Evolutionary conservation across 1,139 yeast species (phyloP).

Genomic region (Zhuliangozyma parablackwelliae): DNA sequence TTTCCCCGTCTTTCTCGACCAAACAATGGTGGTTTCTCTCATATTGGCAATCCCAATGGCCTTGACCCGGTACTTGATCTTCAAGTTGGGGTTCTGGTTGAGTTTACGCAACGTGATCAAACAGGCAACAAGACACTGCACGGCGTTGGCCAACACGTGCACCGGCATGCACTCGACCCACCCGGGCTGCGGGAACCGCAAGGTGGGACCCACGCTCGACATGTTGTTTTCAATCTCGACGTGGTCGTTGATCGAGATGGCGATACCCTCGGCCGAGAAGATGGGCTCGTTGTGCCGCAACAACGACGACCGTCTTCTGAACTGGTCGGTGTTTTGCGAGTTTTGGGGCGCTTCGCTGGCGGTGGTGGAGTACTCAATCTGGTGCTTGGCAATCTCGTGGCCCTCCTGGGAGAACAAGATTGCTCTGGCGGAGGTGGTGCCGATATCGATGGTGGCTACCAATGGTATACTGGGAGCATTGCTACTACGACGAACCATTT

Average conservation of each 20-base stretch:
- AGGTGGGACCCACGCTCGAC: constrained; percentile 60
- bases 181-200: constrained; percentile 73
- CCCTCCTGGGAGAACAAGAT: constrained; percentile 75
- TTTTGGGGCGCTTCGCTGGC: constrained; percentile 53
- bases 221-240: constrained; percentile 59
- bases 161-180: constrained; percentile 96
- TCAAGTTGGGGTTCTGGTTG: constrained; percentile 49
- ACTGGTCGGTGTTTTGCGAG: constrained; percentile 44
- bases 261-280: constrained; percentile 72
- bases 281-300: constrained; percentile 53
- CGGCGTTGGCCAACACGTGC: constrained; percentile 78
- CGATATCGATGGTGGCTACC: constrained; percentile 79
- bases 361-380: constrained; percentile 81
- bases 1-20: constrained; percentile 81
- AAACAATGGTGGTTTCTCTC: constrained; percentile 91
- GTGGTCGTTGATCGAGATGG: constrained; percentile 54
- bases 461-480: constrained; percentile 45
- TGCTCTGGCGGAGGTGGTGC: constrained; percentile 93
- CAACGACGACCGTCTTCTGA: constrained; percentile 47
- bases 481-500: constrained; percentile 42
- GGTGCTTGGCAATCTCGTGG: constrained; percentile 78
- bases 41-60: constrained; percentile 88
- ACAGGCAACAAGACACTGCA: constrained; percentile 68
- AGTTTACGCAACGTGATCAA: constrained; percentile 53
- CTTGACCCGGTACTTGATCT: constrained; percentile 51